These are phyloP conservation scores for Carex myosuroides DNA, from an alignment of 176 grass and related monocot species.

Conservation along the genomic window DNA sequence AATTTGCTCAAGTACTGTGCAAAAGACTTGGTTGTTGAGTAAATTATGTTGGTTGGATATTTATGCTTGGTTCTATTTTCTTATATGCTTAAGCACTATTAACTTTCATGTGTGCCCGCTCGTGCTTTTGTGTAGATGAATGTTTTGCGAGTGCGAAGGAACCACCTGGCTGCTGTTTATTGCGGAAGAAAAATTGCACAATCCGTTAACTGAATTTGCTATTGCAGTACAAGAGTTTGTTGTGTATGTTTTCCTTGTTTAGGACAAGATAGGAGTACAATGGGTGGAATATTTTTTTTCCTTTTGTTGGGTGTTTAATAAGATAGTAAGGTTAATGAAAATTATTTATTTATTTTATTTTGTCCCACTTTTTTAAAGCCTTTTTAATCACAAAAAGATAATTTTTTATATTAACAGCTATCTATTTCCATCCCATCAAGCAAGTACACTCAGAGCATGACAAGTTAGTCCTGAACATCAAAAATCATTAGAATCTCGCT, in stretches of 20 bases:
- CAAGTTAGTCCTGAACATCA: no score
- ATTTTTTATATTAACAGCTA: no score
- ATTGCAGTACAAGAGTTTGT: not conserved
- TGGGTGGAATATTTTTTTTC: not conserved
- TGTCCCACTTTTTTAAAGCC: no score
- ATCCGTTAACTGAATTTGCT: not conserved
- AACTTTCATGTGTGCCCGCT: not conserved
- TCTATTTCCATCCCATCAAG: no score
- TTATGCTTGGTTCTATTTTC: not conserved
- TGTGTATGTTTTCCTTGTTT: not conserved
- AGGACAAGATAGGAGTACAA: not conserved
- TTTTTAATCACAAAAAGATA: no score
- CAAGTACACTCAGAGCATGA: no score
- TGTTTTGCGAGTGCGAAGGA: not conserved
- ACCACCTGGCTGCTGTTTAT: not conserved
- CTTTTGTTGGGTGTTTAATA: not conserved
- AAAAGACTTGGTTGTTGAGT: constrained; percentile 8
- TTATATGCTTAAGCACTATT: not conserved
- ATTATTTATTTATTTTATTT: no score
- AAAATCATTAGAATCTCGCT: no score
- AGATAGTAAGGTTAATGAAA: no score
- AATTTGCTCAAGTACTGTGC: not conserved
- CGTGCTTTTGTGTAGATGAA: no score
- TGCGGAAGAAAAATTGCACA: not conserved
- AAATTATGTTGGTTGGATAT: not conserved